Evolutionary conservation across 371 early-diverging fungal species (phyloP).

Genomic region (Syncephalis fuscata): DNA sequence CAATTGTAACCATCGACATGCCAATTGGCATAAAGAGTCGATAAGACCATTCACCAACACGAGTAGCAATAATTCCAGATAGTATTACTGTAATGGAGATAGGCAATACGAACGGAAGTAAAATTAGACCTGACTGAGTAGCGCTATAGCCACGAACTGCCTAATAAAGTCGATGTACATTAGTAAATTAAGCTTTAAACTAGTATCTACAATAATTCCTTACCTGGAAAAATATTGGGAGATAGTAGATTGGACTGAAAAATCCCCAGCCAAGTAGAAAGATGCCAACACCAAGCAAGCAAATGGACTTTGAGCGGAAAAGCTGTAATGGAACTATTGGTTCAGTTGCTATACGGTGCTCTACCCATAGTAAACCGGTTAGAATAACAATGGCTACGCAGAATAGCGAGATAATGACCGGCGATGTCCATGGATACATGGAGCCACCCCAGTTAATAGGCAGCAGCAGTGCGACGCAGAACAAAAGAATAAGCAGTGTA

Average conservation of each 20-base stretch:
- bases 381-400: conserved; percentile 45
- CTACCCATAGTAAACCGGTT: conserved; percentile 36
- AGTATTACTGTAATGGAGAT: conserved; percentile 13
- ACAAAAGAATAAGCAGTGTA: background rate
- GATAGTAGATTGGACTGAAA: conserved; percentile 50
- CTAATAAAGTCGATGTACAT: no score
- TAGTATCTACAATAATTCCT: no score
- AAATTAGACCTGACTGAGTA: conserved; percentile 39
- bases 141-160: conserved; percentile 9
- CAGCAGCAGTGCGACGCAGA: conserved; percentile 1
- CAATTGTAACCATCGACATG: conserved; percentile 18
- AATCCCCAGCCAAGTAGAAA: conserved; percentile 51
- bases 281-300: conserved; percentile 18
- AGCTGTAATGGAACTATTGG: conserved; percentile 39
- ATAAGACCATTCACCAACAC: conserved; percentile 10
- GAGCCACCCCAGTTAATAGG: conserved; percentile 11
- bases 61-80: conserved; percentile 18
- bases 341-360: conserved; percentile 25
- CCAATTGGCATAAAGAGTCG: conserved; percentile 20
- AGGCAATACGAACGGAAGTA: conserved; percentile 38
- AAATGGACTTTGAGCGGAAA: conserved; percentile 20
- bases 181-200: no score
- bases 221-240: conserved; percentile 37
- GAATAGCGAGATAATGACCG: conserved; percentile 32
- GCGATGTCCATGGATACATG: conserved; percentile 43